Evolutionary conservation across 2,329 filamentous ascomycete species (phyloP), one percentile per base, ranked within the genome.

Genomic region (Cercospora beticola): DNA sequence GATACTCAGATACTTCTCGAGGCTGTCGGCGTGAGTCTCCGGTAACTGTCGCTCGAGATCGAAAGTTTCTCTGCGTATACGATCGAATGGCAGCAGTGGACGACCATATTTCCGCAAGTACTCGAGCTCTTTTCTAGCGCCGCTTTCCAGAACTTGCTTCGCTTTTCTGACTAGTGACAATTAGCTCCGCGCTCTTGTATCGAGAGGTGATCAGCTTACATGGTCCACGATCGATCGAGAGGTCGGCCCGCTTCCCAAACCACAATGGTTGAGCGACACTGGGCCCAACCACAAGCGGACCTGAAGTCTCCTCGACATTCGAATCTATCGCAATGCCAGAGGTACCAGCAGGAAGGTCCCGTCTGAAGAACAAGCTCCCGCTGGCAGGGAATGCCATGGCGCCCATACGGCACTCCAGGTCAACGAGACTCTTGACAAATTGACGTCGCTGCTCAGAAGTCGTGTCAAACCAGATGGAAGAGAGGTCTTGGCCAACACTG

Each of bases 291-390:
- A 73, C 79, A 49, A 78, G 74, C 46, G 66, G 52, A 21, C 62
- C 59, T n/a, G 72, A 23, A 57, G 43, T 2, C 30, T 56, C 57
- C 56, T n/a, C 7, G 18, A 69, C 61, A 6, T 66, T 26, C 8
- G 61, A 54, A 31, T 69, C 57, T 36, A 77, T 28, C 0, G 75
- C 66, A n/a, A 76, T 30, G 26, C 69, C 74, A 21, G 16, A 69
- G 26, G 49, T 60, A 8, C 43, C 65, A 31, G 49, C n/a, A 40
- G 69, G 52, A 21, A 78, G 40, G 52, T 78, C 76, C 67, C 71
- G 59, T 74, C 79, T 67, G 77, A 76, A 74, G 62, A 78, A 81
- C 8, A 81, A 43, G 67, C 78, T 79, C 23, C 78, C 77, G 56
- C 73, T 78, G 31, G 78, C 78, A n/a, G 74, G 75, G 58, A 80